phyloP scores from a whole-genome alignment of 768 basidiomycete genomes.

The Pleurotus sapidus region DNA sequence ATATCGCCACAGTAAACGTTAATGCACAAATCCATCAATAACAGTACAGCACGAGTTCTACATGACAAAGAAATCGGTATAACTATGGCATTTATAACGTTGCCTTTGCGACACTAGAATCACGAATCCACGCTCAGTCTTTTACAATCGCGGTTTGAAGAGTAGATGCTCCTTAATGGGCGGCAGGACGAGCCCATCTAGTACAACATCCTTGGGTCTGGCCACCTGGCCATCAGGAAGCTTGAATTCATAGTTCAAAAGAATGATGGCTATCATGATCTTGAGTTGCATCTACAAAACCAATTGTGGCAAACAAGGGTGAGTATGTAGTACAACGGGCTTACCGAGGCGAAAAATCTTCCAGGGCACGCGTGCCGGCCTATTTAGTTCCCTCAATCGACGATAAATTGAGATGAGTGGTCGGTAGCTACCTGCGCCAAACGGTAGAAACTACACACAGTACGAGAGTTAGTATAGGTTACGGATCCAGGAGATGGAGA shows the following conservation, averaged over 20 bases:
- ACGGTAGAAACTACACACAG: constrained; percentile 6
- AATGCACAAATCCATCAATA: too few species aligned
- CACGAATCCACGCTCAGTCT: background rate
- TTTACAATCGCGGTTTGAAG: constrained; percentile 19
- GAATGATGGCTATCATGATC: constrained; percentile 1
- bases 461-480: background rate
- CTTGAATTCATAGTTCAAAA: constrained; percentile 6
- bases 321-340: background rate
- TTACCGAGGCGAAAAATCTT: constrained; percentile 7
- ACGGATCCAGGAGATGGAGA: background rate
- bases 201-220: constrained; percentile 26
- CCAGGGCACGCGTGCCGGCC: background rate
- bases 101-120: background rate
- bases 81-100: too few species aligned
- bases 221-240: constrained; percentile 11
- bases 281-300: constrained; percentile 6
- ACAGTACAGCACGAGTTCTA: too few species aligned
- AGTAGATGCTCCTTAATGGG: constrained; percentile 28
- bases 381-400: background rate
- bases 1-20: too few species aligned
- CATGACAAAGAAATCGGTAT: too few species aligned
- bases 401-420: too few species aligned
- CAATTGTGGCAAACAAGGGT: background rate
- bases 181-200: constrained; percentile 33
- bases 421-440: background rate